Conservation (phyloP, 106 monocot genomes). For the Hemerocallis citrina region DNA sequence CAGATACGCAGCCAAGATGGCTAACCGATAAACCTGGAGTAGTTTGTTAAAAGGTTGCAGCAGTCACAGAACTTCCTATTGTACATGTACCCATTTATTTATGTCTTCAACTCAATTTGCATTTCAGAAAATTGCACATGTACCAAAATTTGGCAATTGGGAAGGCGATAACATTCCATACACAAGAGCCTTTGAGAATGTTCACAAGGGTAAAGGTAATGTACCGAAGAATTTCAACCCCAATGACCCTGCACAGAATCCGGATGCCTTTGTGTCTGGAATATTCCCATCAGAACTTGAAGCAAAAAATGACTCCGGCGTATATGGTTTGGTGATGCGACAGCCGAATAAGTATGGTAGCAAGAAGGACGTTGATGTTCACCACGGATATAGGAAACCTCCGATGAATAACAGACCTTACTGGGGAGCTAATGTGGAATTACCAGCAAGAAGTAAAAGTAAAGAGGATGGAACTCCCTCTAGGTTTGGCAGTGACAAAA, state of each 20-base stretch:
- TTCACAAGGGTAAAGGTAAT: slow-evolving; percentile 11
- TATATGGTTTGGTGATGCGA: neutral
- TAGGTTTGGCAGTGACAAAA: neutral
- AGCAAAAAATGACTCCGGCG: neutral
- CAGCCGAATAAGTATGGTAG: neutral
- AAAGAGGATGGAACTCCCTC: neutral
- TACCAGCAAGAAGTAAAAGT: neutral
- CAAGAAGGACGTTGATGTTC: neutral
- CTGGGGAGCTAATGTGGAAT: neutral
- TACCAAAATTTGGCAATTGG: slow-evolving; percentile 43
- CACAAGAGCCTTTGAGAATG: slow-evolving; percentile 31
- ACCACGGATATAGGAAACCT: neutral
- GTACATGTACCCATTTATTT: too few relatives aligned
- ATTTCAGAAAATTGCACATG: slow-evolving; percentile 9
- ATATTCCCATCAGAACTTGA: slow-evolving; percentile 3
- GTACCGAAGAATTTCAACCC: slow-evolving; percentile 16
- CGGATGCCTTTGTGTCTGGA: slow-evolving; percentile 9
- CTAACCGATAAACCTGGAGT: too few relatives aligned
- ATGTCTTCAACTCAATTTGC: too few relatives aligned
- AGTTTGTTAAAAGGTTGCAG: too few relatives aligned
- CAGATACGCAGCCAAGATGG: too few relatives aligned
- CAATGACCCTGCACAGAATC: slow-evolving; percentile 30
- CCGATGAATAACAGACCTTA: neutral
- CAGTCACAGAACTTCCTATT: too few relatives aligned
- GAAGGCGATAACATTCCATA: slow-evolving; percentile 21